These are phyloP conservation scores for Verticillium longisporum DNA, from an alignment of 2,329 filamentous ascomycete genomes.

Conservation along the genomic window DNA sequence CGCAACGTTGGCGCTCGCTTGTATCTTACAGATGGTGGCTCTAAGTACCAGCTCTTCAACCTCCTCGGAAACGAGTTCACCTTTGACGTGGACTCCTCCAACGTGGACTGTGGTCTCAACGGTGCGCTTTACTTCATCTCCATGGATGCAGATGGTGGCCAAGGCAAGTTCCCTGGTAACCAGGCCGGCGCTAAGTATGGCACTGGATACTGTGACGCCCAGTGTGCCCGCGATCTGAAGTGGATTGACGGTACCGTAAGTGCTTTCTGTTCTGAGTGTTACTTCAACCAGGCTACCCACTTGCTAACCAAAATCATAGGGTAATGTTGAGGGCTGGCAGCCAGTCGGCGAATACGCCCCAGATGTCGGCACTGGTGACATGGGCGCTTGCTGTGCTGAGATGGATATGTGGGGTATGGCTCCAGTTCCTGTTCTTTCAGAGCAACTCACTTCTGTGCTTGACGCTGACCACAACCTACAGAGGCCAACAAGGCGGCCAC, in stretches of 20 bases:
- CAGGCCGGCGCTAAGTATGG: constrained; percentile 51
- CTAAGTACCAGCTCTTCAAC: constrained; percentile 58
- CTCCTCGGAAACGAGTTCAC: constrained; percentile 63
- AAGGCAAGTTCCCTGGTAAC: constrained; percentile 40
- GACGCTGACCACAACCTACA: neutral
- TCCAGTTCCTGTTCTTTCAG: neutral
- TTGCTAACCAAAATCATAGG: constrained; percentile 19
- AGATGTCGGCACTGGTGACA: constrained; percentile 43
- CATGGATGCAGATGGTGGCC: constrained; percentile 54
- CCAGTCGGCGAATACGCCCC: constrained; percentile 6
- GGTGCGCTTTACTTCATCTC: constrained; percentile 62
- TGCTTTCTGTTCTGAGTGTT: too few relatives aligned
- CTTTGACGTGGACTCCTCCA: constrained; percentile 65
- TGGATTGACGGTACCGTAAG: constrained; percentile 44
- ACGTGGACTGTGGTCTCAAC: constrained; percentile 63
- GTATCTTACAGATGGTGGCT: constrained; percentile 56
- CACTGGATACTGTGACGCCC: constrained; percentile 47
- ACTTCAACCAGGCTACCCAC: neutral
- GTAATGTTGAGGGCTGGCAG: constrained; percentile 45
- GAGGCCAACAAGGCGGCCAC: constrained; percentile 59
- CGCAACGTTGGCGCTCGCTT: constrained; percentile 48
- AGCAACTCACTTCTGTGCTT: neutral
- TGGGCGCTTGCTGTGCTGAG: constrained; percentile 55
- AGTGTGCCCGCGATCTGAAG: constrained; percentile 48
- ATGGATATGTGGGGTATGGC: constrained; percentile 47